Base-by-base conservation (phyloP, 768 basidiomycete species). In the Aureoboletus auriporus region DNA sequence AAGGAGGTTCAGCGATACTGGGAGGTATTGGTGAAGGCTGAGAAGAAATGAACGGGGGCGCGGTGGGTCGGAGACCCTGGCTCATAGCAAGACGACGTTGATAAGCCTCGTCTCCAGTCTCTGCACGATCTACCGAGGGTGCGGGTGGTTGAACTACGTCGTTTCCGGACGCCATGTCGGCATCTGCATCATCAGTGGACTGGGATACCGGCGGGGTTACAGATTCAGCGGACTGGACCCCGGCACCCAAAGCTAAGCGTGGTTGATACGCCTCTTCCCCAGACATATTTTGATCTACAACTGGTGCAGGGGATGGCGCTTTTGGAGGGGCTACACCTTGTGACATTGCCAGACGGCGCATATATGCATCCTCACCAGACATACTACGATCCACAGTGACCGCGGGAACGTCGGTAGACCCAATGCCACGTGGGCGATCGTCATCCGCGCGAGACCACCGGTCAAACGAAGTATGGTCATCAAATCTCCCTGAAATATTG, bases 241-340 rank as follows among this genome's bases (percentile, higher is more conserved):
- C 68, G n/a, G 61, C 50, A 8, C 82, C 82, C 76, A 90, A 71
- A n/a, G 83, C 84, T 10, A 88, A 70, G 11, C 88, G 80, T 36
- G 84, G 81, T 55, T 83, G 82, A 59, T 81, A 90, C 1, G 84
- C 87, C 59, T 89, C 89, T 41, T 91, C 89, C n/a, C 87, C 88
- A 3, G 81, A 80, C 54, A 84, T 68, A 33, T 65, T 69, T 30
- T 67, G 65, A 27, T 79, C 75, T 0, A 77, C 65, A 1, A 69
- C 67, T 16, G 75, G 68, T 14, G 75, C 31, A 3, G 66, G 50
- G 39, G 61, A 65, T 28, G 54, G 55, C 1, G 44, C 56, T 20
- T 53, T 56, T n/a, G 64, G 50, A 11, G 40, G 51, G 8, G 50
- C 49, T 20, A 51, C 28, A 11, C 66, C 68, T 16, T 65, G 62